These are phyloP conservation scores for Penstemon newberryi DNA, from an alignment of 257 asterid genomes.

Conservation along the genomic window DNA sequence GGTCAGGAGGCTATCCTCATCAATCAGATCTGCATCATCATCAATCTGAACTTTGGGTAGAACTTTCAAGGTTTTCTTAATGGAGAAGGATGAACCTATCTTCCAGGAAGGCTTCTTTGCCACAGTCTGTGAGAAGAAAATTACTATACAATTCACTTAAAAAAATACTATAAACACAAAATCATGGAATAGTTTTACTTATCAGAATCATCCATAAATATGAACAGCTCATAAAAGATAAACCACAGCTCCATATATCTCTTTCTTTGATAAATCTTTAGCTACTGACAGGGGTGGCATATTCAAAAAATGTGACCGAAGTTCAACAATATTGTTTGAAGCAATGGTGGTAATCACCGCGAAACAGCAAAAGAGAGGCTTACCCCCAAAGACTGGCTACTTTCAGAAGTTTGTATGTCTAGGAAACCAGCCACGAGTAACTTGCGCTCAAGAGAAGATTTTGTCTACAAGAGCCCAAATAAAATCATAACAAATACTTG, in stretches of 20 bases:
- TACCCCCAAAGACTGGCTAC: conserved; percentile 55
- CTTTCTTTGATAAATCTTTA: not conserved
- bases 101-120: conserved; percentile 6
- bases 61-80: not conserved
- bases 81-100: conserved; percentile 1
- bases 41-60: conserved; percentile 49
- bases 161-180: not conserved
- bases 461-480: conserved; percentile 45
- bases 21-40: conserved; percentile 86
- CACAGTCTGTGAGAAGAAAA: not conserved
- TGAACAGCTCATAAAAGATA: not conserved
- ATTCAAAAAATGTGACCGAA: too few species aligned
- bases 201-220: too few species aligned
- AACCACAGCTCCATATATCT: not conserved
- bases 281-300: too few species aligned
- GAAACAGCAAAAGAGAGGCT: conserved; percentile 18
- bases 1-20: conserved; percentile 91
- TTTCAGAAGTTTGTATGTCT: conserved; percentile 52
- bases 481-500: conserved; percentile 19
- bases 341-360: not conserved
- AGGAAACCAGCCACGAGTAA: conserved; percentile 70
- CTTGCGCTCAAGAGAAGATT: conserved; percentile 62
- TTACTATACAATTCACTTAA: not conserved
- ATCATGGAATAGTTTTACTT: not conserved
- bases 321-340: too few species aligned